Conservation (phyloP, 164 flowering plant species). For the grape (Vitis vinifera) region DNA sequence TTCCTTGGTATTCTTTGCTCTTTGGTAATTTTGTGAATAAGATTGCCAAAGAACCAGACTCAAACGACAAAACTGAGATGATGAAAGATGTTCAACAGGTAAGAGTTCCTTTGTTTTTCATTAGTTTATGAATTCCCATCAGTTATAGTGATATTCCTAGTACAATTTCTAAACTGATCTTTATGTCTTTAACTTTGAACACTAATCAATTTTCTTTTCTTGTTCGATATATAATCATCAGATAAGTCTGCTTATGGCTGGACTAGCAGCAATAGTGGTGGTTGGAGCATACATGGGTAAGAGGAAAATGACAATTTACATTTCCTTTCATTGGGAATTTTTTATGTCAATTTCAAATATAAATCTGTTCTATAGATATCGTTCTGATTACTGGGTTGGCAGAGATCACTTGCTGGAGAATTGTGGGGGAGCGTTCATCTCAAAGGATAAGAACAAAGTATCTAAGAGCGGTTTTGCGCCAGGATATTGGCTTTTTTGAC, state of each 20-base stretch:
- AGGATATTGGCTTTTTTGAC: slow-evolving; percentile 71
- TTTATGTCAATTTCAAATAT: no score
- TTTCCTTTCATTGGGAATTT: no score
- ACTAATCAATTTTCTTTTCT: background rate
- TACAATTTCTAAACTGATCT: background rate
- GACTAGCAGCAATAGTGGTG: slow-evolving; percentile 58
- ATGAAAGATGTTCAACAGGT: slow-evolving; percentile 64
- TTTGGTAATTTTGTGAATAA: slow-evolving; percentile 69
- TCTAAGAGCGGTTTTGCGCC: slow-evolving; percentile 60
- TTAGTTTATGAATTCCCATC: background rate
- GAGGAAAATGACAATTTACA: background rate
- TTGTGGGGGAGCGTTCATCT: slow-evolving; percentile 75
- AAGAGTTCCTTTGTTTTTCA: slow-evolving; percentile 1
- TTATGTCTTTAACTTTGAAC: background rate
- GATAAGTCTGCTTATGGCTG: slow-evolving; percentile 58
- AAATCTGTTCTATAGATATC: no score
- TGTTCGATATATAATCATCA: slow-evolving; percentile 17
- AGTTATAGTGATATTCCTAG: background rate
- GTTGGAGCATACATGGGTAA: slow-evolving; percentile 79
- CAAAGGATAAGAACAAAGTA: slow-evolving; percentile 62
- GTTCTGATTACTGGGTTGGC: slow-evolving; percentile 4
- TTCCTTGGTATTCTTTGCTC: slow-evolving; percentile 71
- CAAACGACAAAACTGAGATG: slow-evolving; percentile 38
- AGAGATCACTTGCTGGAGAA: slow-evolving; percentile 84
- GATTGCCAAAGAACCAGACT: slow-evolving; percentile 34